A percentile compares a stretch with the other conserved stretches of the same genome.
Conservation (phyloP, 2,329 filamentous ascomycete genomes). For the Neonectria punicea region DNA sequence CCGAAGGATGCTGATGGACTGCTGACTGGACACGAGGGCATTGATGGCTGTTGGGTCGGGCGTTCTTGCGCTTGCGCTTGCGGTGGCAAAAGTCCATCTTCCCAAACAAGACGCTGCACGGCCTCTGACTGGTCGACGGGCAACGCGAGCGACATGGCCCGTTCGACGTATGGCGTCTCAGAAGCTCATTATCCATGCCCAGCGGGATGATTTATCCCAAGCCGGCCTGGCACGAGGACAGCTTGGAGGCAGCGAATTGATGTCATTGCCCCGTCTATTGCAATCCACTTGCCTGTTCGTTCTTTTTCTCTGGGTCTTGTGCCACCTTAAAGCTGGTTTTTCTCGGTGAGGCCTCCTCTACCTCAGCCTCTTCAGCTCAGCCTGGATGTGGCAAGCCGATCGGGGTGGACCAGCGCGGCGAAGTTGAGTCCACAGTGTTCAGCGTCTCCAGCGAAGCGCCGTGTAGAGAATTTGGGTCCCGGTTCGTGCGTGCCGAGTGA, state of each 20-base stretch:
- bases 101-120: conserved; percentile 28
- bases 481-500: background rate
- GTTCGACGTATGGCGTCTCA: conserved; percentile 33
- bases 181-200: background rate
- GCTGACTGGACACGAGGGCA: conserved; percentile 1
- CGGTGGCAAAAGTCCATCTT: conserved; percentile 33
- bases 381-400: conserved; percentile 1
- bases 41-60: background rate
- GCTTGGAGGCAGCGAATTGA: conserved; percentile 6
- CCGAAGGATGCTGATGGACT: background rate
- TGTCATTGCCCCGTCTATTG: conserved; percentile 12
- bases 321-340: background rate
- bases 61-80: background rate
- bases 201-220: background rate
- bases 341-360: conserved; percentile 8
- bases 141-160: conserved; percentile 9
- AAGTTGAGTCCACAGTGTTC: background rate
- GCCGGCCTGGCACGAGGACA: background rate
- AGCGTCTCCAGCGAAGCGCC: background rate
- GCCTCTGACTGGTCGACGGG: conserved; percentile 36
- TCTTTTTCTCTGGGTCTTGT: conserved; percentile 1
- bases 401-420: background rate
- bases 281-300: background rate
- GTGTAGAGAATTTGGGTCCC: background rate
- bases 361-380: conserved; percentile 8